phyloP scores from a whole-genome alignment of 225 moss, liverwort and hornwort genomes.

The Pseudisothecium myosuroides region DNA sequence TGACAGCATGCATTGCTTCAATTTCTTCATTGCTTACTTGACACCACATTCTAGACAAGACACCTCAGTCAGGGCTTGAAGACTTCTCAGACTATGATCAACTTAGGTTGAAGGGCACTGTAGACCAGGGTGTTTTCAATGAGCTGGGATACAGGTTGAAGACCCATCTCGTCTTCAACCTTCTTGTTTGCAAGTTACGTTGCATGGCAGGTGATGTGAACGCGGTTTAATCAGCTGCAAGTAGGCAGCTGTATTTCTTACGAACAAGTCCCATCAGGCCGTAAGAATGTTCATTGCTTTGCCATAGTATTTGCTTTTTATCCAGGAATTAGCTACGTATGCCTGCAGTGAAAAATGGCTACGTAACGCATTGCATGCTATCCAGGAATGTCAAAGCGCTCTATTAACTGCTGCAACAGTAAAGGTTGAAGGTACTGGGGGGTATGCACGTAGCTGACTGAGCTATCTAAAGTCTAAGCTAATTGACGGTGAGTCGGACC shows the following conservation, averaged over 20 bases:
- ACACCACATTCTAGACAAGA: neutral
- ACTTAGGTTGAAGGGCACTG: neutral
- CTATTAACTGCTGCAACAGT: neutral
- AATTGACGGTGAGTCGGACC: neutral
- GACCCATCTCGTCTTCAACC: neutral
- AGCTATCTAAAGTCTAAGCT: neutral
- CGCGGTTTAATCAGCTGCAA: neutral
- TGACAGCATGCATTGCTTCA: neutral
- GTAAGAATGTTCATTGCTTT: neutral
- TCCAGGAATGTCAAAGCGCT: neutral
- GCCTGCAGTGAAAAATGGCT: neutral
- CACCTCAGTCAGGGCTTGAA: neutral
- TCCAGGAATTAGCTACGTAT: neutral
- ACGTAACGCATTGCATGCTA: neutral
- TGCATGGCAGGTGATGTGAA: constrained; percentile 6
- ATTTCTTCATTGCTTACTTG: neutral
- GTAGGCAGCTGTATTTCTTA: neutral
- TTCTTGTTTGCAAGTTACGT: neutral
- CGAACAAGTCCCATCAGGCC: neutral
- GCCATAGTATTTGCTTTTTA: neutral
- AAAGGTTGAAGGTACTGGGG: neutral
- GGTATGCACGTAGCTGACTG: neutral
- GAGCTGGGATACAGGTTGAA: neutral
- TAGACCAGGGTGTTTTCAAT: neutral
- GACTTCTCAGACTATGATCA: neutral